These are phyloP conservation scores for Xylaria telfairii DNA, from an alignment of 495 filamentous ascomycete genomes.

Conservation along the genomic window DNA sequence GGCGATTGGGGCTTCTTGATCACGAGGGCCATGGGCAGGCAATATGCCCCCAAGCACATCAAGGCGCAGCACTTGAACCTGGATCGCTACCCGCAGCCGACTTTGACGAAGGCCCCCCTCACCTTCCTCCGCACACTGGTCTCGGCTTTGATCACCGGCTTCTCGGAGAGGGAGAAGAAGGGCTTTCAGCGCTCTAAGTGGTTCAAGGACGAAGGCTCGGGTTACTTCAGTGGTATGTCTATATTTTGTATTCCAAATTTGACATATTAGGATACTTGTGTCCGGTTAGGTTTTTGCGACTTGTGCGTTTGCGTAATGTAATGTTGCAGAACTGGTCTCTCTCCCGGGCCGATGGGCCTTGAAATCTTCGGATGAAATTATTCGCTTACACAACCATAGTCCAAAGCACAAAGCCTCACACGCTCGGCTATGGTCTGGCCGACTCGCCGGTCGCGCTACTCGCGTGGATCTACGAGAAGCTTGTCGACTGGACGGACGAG, in stretches of 20 bases:
- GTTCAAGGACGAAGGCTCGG: conserved; percentile 53
- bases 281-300: background rate
- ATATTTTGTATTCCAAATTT: background rate
- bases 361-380: background rate
- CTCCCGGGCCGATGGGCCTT: background rate
- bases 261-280: background rate
- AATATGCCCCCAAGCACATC: conserved; percentile 37
- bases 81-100: conserved; percentile 16
- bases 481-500: conserved; percentile 63
- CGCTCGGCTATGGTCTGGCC: conserved; percentile 55
- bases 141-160: conserved; percentile 16
- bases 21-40: conserved; percentile 56
- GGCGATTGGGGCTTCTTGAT: conserved; percentile 69
- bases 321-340: background rate
- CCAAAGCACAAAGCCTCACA: conserved; percentile 64
- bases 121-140: conserved; percentile 12
- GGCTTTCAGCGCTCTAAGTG: conserved; percentile 47
- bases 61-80: conserved; percentile 28
- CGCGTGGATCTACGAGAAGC: conserved; percentile 67
- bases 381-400: conserved; percentile 22
- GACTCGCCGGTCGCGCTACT: conserved; percentile 64
- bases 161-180: conserved; percentile 26
- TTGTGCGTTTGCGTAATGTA: background rate
- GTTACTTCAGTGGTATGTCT: conserved; percentile 46
- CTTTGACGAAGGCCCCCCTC: conserved; percentile 8